A percentile compares a stretch with the other conserved stretches of the same genome.
phyloP scores from a whole-genome alignment of 208 protist genomes.

The Porcisia hertigi region DNA sequence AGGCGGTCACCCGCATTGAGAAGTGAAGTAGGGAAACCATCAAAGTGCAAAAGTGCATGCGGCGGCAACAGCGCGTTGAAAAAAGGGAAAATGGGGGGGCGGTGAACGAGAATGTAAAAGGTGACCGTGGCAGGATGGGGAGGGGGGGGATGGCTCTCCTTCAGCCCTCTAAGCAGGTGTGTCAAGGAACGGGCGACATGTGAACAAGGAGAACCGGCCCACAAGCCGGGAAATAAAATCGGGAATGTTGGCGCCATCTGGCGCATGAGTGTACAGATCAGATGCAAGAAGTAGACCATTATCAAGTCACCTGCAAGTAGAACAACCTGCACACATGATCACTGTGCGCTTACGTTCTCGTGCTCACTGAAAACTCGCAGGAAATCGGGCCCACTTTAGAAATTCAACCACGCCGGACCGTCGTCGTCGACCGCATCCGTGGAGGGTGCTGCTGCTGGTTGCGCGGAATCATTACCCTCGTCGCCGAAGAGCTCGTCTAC shows the following conservation, averaged over 20 bases:
- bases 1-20: not conserved
- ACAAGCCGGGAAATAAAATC: not conserved
- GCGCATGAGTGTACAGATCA: not conserved
- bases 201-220: not conserved
- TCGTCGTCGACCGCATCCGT: conserved; percentile 25
- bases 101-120: too few relatives aligned
- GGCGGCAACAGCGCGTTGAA: not conserved
- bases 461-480: not conserved
- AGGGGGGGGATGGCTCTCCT: too few relatives aligned
- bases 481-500: conserved; percentile 15
- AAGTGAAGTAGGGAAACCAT: not conserved
- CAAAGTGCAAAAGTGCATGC: not conserved
- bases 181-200: too few relatives aligned
- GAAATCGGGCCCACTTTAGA: conserved; percentile 17
- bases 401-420: conserved; percentile 51
- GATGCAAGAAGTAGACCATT: not conserved
- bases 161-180: too few relatives aligned
- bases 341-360: not conserved
- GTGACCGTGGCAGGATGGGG: too few relatives aligned
- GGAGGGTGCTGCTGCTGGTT: not conserved
- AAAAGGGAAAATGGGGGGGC: not conserved
- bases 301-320: not conserved
- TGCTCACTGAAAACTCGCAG: not conserved
- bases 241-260: not conserved
- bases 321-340: not conserved